Base-by-base conservation (phyloP, 495 filamentous ascomycete genomes). In the Neurospora sp. region DNA sequence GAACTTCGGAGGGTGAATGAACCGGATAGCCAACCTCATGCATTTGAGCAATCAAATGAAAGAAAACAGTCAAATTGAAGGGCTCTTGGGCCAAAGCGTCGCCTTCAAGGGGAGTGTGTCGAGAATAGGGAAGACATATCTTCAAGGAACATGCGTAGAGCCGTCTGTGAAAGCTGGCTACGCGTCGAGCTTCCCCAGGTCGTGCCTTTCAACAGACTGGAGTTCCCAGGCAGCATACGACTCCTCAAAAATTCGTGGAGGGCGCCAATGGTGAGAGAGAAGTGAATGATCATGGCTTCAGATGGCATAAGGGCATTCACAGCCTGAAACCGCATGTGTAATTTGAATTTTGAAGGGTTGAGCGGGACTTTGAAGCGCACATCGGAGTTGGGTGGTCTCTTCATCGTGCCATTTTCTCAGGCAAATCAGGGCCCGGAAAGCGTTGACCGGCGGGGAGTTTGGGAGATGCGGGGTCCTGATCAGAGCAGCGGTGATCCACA, bases 101-200 rank as follows among this genome's bases (percentile, higher is more conserved):
- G 10, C 20, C 3, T 37, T 37, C 27, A 20, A 69, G 70, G 16
- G 5, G n/a, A 5, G 44, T 59, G 5, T 70, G 39, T 2, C 77
- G 76, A 7, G 70, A 44, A 39, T 74, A 77, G 5, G 79, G 81
- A 23, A 83, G 66, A 16, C 76, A 79, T 62, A 82, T 76, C 69
- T 83, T 84, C 71, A 84, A 75, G 73, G 82, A 82, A 23, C 79
- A 66, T 11, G 76, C 71, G 37, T 78, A 72, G 8, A 84, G 70
- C 78, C 81, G 82, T 54, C 75, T 77, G 39, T 74, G 79, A 42
- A 37, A 84, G 71, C 27, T 69, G 69, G 5, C 27, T 39, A 7
- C 80, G 75, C 41, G 78, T 71, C 48, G 14, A 74, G 54, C 54
- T 75, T 69, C 10, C 66, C 12, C 74, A 69, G 2, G 62, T 39